These are phyloP conservation scores for Fusarium hostae DNA, from an alignment of 2,329 filamentous ascomycete species.

Conservation along the genomic window DNA sequence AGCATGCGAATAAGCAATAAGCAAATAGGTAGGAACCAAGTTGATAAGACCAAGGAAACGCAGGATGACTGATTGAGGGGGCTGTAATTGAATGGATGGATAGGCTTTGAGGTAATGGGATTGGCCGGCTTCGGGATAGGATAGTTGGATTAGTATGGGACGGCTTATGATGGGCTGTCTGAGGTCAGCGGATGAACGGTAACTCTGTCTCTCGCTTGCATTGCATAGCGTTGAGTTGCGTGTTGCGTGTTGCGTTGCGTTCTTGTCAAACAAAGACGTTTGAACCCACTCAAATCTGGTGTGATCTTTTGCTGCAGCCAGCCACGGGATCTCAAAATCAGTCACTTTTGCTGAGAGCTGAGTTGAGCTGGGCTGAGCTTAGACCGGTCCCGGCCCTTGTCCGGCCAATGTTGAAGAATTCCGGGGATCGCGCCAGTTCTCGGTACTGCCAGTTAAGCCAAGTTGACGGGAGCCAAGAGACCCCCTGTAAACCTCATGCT, in stretches of 20 bases:
- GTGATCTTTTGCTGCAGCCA: slow-evolving; percentile 26
- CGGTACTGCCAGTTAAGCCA: slow-evolving; percentile 20
- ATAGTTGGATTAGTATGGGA: slow-evolving; percentile 11
- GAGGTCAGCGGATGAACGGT: slow-evolving; percentile 34
- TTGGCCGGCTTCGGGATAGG: slow-evolving; percentile 37
- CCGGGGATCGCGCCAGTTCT: slow-evolving; percentile 33
- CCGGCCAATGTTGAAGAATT: slow-evolving; percentile 23
- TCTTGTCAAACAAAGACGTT: slow-evolving; percentile 11
- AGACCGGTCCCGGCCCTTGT: slow-evolving; percentile 14
- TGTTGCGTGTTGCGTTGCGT: neutral
- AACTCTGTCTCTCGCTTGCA: slow-evolving; percentile 19
- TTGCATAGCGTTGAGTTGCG: neutral
- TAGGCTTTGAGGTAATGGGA: slow-evolving; percentile 11
- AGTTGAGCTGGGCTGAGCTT: slow-evolving; percentile 28
- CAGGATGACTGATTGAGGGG: slow-evolving; percentile 26
- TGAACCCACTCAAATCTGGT: slow-evolving; percentile 19
- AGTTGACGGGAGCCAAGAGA: neutral
- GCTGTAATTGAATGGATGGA: slow-evolving; percentile 20
- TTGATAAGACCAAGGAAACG: slow-evolving; percentile 5
- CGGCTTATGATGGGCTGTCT: slow-evolving; percentile 24
- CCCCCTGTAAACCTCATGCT: slow-evolving; percentile 20
- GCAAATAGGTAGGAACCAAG: neutral
- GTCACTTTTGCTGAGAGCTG: slow-evolving; percentile 8
- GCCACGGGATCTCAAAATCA: slow-evolving; percentile 27
- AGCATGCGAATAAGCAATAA: slow-evolving; percentile 6